Conservation (phyloP, 202 grass and related monocot genomes). For the Setaria italica region DNA sequence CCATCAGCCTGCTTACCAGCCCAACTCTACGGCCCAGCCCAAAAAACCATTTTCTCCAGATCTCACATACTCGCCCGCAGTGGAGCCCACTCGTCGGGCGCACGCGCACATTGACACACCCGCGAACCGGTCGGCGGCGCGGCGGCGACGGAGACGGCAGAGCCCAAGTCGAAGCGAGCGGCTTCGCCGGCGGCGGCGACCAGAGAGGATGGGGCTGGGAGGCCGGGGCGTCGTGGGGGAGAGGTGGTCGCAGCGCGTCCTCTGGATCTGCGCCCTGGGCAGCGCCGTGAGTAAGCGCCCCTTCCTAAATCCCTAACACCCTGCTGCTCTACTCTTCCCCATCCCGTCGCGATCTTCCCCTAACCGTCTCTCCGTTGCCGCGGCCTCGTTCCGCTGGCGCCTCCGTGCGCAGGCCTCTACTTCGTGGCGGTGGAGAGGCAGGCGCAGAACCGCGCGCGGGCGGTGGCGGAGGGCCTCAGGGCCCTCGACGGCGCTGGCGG, state of each 20-base stretch:
- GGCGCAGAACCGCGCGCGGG: slow-evolving; percentile 72
- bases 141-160: not conserved
- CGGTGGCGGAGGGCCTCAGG: slow-evolving; percentile 70
- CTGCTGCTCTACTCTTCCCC: slow-evolving; percentile 4
- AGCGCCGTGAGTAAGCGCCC: slow-evolving; percentile 77
- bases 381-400: not conserved
- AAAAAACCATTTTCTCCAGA: not conserved
- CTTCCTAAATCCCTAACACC: slow-evolving; percentile 22
- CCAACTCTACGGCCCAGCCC: not conserved
- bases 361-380: not conserved
- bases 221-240: slow-evolving; percentile 72
- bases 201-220: slow-evolving; percentile 37
- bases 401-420: slow-evolving; percentile 58
- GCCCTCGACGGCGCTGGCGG: slow-evolving; percentile 49
- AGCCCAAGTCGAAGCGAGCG: not conserved
- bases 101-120: too few relatives aligned
- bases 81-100: not conserved
- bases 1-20: not conserved
- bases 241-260: slow-evolving; percentile 87
- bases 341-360: not conserved
- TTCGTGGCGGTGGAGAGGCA: slow-evolving; percentile 92
- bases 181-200: slow-evolving; percentile 20
- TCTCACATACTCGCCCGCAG: not conserved
- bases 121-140: not conserved
- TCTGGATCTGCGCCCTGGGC: slow-evolving; percentile 83